Evolutionary conservation across 2,329 filamentous ascomycete genomes (phyloP).

Genomic region (Neofusicoccum cordaticola): DNA sequence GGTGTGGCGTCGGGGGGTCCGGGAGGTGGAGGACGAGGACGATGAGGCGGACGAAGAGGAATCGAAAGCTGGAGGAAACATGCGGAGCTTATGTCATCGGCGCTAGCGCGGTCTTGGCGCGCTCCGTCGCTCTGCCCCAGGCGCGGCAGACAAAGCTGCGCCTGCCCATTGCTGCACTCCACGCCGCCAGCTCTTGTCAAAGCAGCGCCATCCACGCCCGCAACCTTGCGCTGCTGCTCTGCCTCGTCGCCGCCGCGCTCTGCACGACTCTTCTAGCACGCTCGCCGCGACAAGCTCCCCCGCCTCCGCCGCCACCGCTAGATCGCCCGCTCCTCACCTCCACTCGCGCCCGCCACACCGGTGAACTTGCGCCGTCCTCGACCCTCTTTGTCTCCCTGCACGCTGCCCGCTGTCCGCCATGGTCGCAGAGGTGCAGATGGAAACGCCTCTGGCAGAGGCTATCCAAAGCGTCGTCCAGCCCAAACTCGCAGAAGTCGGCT

Average conservation of each 20-base stretch:
- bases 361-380: slow-evolving; percentile 6
- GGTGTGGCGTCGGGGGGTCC: slow-evolving; percentile 13
- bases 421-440: slow-evolving; percentile 72
- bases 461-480: slow-evolving; percentile 80
- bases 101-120: background rate
- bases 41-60: slow-evolving; percentile 5
- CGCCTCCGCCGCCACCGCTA: background rate
- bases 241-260: background rate
- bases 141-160: slow-evolving; percentile 3
- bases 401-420: slow-evolving; percentile 48
- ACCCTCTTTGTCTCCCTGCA: slow-evolving; percentile 13
- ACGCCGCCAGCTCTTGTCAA: slow-evolving; percentile 6
- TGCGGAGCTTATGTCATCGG: background rate
- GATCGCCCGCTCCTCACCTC: background rate
- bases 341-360: slow-evolving; percentile 4
- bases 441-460: slow-evolving; percentile 80
- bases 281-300: background rate
- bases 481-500: slow-evolving; percentile 89
- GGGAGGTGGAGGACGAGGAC: slow-evolving; percentile 1
- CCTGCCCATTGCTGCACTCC: slow-evolving; percentile 8
- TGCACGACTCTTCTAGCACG: background rate
- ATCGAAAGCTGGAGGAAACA: slow-evolving; percentile 5
- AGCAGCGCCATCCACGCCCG: background rate
- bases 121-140: slow-evolving; percentile 3
- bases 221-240: background rate